A percentile compares a stretch with the other conserved stretches of the same genome.
Conservation (phyloP, 176 grass and related monocot genomes). For the Puya raimondii region DNA sequence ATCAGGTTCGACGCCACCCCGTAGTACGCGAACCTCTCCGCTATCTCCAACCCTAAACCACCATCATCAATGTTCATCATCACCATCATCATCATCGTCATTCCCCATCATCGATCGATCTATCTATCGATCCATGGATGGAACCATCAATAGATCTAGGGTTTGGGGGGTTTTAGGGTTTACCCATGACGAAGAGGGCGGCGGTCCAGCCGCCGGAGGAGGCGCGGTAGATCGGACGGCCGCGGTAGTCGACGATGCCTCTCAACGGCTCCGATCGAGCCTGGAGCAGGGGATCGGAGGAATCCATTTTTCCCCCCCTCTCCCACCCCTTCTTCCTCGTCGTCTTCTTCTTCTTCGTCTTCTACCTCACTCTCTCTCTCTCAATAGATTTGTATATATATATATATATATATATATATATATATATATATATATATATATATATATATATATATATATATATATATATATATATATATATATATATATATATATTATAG, state of each 20-base stretch:
- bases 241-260: conserved; percentile 31
- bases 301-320: neutral
- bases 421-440: too few species aligned
- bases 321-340: neutral
- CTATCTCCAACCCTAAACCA: conserved; percentile 45
- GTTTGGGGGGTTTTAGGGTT: neutral
- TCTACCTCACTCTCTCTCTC: too few species aligned
- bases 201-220: conserved; percentile 42
- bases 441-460: too few species aligned
- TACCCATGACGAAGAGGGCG: conserved; percentile 60
- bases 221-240: conserved; percentile 31
- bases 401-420: too few species aligned
- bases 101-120: too few species aligned
- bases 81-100: too few species aligned
- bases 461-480: too few species aligned
- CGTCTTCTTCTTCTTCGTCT: neutral
- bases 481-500: too few species aligned
- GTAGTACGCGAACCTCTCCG: conserved; percentile 57
- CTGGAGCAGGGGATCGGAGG: conserved; percentile 24
- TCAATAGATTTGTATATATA: too few species aligned
- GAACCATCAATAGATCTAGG: neutral
- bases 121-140: too few species aligned
- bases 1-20: conserved; percentile 60
- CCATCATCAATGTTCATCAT: too few species aligned
- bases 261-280: neutral